Evolutionary conservation across 2,329 filamentous ascomycete species (phyloP).

Genomic region (Ophiostoma ulmi): DNA sequence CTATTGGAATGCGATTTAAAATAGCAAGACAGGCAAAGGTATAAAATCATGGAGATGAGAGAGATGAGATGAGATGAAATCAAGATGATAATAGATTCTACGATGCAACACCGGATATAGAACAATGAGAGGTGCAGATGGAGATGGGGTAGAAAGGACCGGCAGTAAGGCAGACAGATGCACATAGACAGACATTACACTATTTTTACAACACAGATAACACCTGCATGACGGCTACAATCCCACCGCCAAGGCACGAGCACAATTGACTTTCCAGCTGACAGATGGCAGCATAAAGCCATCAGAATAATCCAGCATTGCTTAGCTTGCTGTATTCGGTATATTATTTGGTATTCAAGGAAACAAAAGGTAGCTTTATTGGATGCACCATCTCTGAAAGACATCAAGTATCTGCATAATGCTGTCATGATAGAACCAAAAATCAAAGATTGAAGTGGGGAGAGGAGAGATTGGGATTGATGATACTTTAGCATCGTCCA

Average conservation of each 20-base stretch:
- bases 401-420: background rate
- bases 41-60: background rate
- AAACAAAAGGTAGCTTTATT: no score
- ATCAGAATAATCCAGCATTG: background rate
- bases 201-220: background rate
- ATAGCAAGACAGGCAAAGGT: no score
- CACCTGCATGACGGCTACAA: background rate
- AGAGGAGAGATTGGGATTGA: no score
- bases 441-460: no score
- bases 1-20: background rate
- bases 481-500: no score
- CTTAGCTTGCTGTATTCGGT: no score
- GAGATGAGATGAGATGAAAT: background rate
- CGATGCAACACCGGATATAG: background rate
- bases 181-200: background rate
- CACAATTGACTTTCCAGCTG: background rate
- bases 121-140: background rate
- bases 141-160: background rate
- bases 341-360: no score
- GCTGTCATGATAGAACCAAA: background rate
- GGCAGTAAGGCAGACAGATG: background rate
- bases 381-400: no score
- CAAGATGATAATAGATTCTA: background rate
- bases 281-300: background rate
- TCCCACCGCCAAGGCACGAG: background rate